phyloP scores from a whole-genome alignment of 208 protist species.

The Leishmania martiniquensis region DNA sequence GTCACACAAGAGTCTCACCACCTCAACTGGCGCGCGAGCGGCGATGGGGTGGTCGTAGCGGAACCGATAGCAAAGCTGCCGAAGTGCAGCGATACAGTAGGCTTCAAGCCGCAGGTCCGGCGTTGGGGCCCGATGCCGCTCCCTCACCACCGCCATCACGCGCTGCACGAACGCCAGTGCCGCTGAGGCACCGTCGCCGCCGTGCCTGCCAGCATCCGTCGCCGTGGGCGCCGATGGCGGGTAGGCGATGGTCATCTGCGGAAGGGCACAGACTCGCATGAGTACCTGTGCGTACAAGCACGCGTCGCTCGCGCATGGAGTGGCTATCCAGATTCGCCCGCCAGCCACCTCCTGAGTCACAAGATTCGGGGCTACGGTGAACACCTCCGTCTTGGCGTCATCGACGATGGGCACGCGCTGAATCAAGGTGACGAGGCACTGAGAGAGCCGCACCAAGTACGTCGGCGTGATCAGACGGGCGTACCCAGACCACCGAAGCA shows the following conservation, averaged over 20 bases:
- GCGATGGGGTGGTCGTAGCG: constrained; percentile 52
- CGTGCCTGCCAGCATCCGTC: background rate
- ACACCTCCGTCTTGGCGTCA: background rate
- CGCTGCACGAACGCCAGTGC: constrained; percentile 20
- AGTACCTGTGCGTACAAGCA: constrained; percentile 29
- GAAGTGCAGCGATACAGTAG: constrained; percentile 47
- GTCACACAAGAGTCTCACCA: constrained; percentile 62
- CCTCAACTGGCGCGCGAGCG: constrained; percentile 31
- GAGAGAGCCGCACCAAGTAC: constrained; percentile 41
- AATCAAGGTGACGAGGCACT: constrained; percentile 45
- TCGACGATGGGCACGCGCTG: constrained; percentile 31
- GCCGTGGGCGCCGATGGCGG: constrained; percentile 8
- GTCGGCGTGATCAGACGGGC: constrained; percentile 39
- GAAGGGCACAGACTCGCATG: constrained; percentile 20
- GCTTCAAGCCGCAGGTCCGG: constrained; percentile 56
- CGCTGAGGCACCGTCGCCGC: background rate
- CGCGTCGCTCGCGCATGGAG: constrained; percentile 28
- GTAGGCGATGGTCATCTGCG: constrained; percentile 28
- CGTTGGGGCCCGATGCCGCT: constrained; percentile 50
- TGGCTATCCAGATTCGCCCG: constrained; percentile 20
- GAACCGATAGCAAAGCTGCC: constrained; percentile 36
- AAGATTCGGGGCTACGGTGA: constrained; percentile 7
- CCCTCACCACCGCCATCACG: constrained; percentile 27
- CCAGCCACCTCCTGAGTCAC: constrained; percentile 14
- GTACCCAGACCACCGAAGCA: constrained; percentile 62